These are phyloP conservation scores for Skeletonema tropicum DNA, from an alignment of 108 stramenopile genomes.

Conservation along the genomic window DNA sequence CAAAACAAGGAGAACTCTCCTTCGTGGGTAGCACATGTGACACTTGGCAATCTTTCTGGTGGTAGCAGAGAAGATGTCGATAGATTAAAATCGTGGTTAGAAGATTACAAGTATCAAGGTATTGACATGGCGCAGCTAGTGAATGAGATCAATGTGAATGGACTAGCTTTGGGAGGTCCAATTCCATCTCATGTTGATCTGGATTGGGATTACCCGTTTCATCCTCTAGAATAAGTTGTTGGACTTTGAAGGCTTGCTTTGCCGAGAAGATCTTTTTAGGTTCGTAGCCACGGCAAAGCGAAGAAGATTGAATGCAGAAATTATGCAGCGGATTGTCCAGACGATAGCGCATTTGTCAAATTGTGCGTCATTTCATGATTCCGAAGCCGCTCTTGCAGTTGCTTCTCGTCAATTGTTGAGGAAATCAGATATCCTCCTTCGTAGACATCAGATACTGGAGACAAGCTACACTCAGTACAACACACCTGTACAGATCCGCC, in stretches of 20 bases:
- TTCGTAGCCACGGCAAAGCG: too few species aligned
- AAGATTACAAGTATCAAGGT: neutral
- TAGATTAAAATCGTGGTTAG: constrained; percentile 26
- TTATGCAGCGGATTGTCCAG: neutral
- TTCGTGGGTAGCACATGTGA: constrained; percentile 63
- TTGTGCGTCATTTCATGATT: too few species aligned
- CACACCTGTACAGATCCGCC: too few species aligned
- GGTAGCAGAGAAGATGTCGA: constrained; percentile 27
- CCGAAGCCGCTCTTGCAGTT: too few species aligned
- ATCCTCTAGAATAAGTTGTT: neutral
- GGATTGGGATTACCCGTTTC: constrained; percentile 59
- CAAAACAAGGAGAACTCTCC: neutral
- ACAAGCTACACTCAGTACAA: too few species aligned
- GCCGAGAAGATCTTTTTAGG: neutral
- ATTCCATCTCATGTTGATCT: constrained; percentile 49
- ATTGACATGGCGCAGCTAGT: neutral
- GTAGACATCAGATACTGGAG: too few species aligned
- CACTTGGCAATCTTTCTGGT: constrained; percentile 52
- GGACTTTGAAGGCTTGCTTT: too few species aligned
- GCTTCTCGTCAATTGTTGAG: too few species aligned
- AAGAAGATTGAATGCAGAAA: neutral
- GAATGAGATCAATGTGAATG: constrained; percentile 21
- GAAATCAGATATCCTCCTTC: too few species aligned
- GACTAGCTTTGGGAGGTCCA: constrained; percentile 62
- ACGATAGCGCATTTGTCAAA: too few species aligned